Evolutionary conservation across 1,139 yeast species (phyloP).

Genomic region (Magnusiomyces tetraspermus): DNA sequence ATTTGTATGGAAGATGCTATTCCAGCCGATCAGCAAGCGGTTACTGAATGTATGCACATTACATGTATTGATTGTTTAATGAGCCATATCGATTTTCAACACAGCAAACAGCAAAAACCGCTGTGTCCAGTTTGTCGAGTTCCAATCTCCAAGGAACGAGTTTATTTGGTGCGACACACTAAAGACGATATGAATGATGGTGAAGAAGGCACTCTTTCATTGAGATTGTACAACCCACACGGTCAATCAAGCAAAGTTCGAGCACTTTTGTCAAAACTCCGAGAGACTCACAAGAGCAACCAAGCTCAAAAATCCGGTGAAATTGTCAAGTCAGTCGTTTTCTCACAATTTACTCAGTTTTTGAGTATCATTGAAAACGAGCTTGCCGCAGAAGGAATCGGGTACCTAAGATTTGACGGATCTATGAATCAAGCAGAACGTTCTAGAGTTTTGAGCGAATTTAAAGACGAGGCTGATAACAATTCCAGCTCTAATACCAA

Average conservation of each 20-base stretch:
- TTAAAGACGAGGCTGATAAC: slow-evolving; percentile 35
- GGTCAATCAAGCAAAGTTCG: slow-evolving; percentile 59
- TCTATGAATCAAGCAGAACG: slow-evolving; percentile 61
- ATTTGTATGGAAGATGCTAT: slow-evolving; percentile 69
- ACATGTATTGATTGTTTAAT: slow-evolving; percentile 68
- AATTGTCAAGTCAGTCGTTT: slow-evolving; percentile 68
- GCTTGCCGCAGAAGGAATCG: slow-evolving; percentile 40
- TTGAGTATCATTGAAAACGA: slow-evolving; percentile 66
- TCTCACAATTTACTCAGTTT: slow-evolving; percentile 83
- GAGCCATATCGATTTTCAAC: slow-evolving; percentile 47
- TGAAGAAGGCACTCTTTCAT: no score
- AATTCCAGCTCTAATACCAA: no score
- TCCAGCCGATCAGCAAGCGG: slow-evolving; percentile 43
- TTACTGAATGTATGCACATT: slow-evolving; percentile 75
- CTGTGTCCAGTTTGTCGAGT: slow-evolving; percentile 35
- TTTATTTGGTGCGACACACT: slow-evolving; percentile 23
- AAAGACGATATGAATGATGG: background rate
- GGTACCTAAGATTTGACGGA: slow-evolving; percentile 72
- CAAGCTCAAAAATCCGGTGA: no score
- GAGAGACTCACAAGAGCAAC: slow-evolving; percentile 29
- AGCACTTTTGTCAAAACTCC: slow-evolving; percentile 55
- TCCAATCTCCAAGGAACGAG: slow-evolving; percentile 23
- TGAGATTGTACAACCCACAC: slow-evolving; percentile 12
- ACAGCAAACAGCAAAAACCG: slow-evolving; percentile 27
- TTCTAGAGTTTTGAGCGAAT: slow-evolving; percentile 48